Percentiles rank a stretch among this genome's conserved stretches.
Evolutionary conservation across 306 rosid genomes (phyloP).

Genomic region (Trichosanthes cucumerina): DNA sequence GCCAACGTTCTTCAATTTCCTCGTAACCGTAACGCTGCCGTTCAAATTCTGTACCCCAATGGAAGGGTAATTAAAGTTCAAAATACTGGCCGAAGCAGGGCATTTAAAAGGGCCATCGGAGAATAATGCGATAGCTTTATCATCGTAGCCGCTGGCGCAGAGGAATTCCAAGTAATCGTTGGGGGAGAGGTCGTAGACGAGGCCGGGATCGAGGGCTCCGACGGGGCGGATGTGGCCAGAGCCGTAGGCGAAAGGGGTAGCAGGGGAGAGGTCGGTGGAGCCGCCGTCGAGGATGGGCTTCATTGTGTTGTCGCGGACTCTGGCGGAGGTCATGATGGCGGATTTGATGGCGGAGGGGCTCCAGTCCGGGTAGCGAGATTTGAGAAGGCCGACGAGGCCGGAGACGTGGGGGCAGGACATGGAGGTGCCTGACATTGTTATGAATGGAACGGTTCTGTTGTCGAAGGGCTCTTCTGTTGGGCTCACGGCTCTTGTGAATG

Average conservation of each 20-base stretch:
- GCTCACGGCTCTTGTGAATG: conserved; percentile 33
- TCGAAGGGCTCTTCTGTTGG: conserved; percentile 30
- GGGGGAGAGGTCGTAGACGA: conserved; percentile 48
- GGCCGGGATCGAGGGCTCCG: conserved; percentile 66
- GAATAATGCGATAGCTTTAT: conserved; percentile 15
- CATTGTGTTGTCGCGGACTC: conserved; percentile 42
- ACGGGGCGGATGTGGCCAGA: conserved; percentile 60
- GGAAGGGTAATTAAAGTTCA: conserved; percentile 71
- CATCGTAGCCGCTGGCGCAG: conserved; percentile 38
- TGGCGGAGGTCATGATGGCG: conserved; percentile 57
- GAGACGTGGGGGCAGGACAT: conserved; percentile 79
- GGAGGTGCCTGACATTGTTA: conserved; percentile 62
- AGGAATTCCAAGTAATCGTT: conserved; percentile 55
- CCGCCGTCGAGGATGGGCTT: conserved; percentile 30
- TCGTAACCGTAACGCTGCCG: conserved; percentile 26
- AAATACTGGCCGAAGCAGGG: conserved; percentile 16
- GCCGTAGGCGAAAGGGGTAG: conserved; percentile 45
- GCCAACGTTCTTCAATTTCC: conserved; percentile 65
- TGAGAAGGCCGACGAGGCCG: conserved; percentile 64
- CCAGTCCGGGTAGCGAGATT: conserved; percentile 48
- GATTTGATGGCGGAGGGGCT: conserved; percentile 55
- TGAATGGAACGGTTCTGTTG: conserved; percentile 34
- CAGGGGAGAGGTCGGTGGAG: not conserved
- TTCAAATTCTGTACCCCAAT: conserved; percentile 32
- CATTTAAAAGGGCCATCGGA: conserved; percentile 16